Base-by-base conservation (phyloP, 352 stramenopile genomes). In the Phytophthora citricola region DNA sequence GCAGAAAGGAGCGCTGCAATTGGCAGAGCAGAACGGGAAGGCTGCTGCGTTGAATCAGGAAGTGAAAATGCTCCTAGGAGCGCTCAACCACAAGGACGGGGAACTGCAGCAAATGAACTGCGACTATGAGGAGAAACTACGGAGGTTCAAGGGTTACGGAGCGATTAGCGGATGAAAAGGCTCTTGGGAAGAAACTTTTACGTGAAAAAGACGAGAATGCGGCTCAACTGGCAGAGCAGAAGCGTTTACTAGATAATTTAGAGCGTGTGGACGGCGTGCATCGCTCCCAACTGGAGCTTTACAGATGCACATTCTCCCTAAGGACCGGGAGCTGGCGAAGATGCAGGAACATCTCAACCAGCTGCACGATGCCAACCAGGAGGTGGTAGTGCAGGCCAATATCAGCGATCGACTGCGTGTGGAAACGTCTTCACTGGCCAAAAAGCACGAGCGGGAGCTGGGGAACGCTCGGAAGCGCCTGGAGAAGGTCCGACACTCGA, bases 281-380 rank as follows among this genome's bases (percentile, higher is more conserved):
- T 60, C 79, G 81, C 2, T 93, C 85, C 5, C 85, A 93, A 38
- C 78, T 91, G 26, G 83, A 91, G 53, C 63, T 93, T 49, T 93
- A 4, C 82, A 93, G 56, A 83, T 81, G 5, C 83, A 89, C 46
- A 56, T 93, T n/a, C 27, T 90, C 0, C 81, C 85, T 4, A 93
- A 93, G 61, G 82, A 93, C 31, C 65, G 71, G 8, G 82, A 91
- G 31, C 45, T 91, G 3, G 69, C 79, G 4, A 70, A 90, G 34
- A 91, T 91, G 79, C 79, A 91, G 45, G 54, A 79, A 45, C 80
- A 91, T 39, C 43, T 91, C 29, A 79, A 63, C 6, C 60, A 90
- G 12, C 51, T 93, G 3, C 83, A 93, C 38, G 67, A 76, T 6
- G 76, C 73, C 11, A 91, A 93, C 57, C 77, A 91, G 48, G 79